phyloP scores from a whole-genome alignment of 1,284 basidiomycete genomes.

The Marasmius tenuissimus region DNA sequence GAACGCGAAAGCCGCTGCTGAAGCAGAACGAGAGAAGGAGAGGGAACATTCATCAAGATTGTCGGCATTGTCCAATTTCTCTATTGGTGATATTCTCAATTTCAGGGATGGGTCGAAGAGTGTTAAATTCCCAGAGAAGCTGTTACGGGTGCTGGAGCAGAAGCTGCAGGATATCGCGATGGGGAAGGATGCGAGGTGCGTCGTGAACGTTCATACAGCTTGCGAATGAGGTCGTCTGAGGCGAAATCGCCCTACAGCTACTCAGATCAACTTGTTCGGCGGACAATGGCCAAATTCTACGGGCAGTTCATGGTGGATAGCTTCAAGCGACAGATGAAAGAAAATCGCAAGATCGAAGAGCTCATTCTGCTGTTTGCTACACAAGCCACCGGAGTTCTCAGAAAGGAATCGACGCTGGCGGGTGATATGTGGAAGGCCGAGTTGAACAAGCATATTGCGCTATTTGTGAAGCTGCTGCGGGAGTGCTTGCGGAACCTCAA shows the following conservation, averaged over 20 bases:
- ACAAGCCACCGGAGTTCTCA: constrained; percentile 80
- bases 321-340: constrained; percentile 89
- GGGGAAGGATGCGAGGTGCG: constrained; percentile 85
- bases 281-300: constrained; percentile 90
- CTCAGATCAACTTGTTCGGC: constrained; percentile 82
- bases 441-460: constrained; percentile 87
- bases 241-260: constrained; percentile 50
- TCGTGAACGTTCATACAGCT: constrained; percentile 19
- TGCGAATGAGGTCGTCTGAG: neutral
- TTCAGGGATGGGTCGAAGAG: constrained; percentile 74
- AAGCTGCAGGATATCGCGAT: constrained; percentile 89
- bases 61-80: constrained; percentile 75
- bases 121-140: constrained; percentile 90
- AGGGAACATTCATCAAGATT: constrained; percentile 64
- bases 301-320: constrained; percentile 82
- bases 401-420: constrained; percentile 77
- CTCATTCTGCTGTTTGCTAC: constrained; percentile 96
- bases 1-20: constrained; percentile 30
- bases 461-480: constrained; percentile 83
- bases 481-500: constrained; percentile 75
- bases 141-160: constrained; percentile 85
- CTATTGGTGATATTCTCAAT: constrained; percentile 82
- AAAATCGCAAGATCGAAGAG: constrained; percentile 96
- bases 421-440: constrained; percentile 91
- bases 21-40: constrained; percentile 44